A percentile compares a stretch with the other conserved stretches of the same genome.
Evolutionary conservation across 2,329 filamentous ascomycete genomes (phyloP).

Genomic region (Mycogone perniciosa): DNA sequence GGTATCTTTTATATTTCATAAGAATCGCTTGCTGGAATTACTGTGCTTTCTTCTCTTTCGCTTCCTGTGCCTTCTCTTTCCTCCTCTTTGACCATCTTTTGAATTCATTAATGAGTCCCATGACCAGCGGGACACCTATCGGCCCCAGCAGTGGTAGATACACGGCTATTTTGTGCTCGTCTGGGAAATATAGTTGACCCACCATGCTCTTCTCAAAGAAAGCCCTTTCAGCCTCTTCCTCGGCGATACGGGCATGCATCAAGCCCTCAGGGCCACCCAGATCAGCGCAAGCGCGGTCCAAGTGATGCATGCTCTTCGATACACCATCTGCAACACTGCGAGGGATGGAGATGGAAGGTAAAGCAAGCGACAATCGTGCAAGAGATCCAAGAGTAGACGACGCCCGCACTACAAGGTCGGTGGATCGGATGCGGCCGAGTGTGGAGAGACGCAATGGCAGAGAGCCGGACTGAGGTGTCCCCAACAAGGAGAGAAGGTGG

Average conservation of each 20-base stretch:
- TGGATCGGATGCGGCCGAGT: conserved; percentile 76
- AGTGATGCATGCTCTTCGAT: conserved; percentile 67
- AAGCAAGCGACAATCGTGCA: conserved; percentile 72
- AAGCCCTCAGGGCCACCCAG: conserved; percentile 63
- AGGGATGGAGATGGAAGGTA: conserved; percentile 89
- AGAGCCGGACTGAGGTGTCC: conserved; percentile 75
- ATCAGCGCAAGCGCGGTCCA: conserved; percentile 68
- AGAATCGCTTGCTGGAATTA: conserved; percentile 13
- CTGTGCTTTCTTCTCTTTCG: conserved; percentile 33
- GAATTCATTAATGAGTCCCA: conserved; percentile 77
- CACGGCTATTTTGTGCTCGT: conserved; percentile 96
- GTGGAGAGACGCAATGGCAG: conserved; percentile 80
- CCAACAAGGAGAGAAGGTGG: conserved; percentile 81
- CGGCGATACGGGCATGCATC: conserved; percentile 74
- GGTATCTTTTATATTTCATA: conserved; percentile 10
- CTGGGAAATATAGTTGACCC: conserved; percentile 94
- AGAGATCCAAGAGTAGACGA: conserved; percentile 92
- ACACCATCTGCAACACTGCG: conserved; percentile 81
- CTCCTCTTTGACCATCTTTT: conserved; percentile 52
- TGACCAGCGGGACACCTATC: conserved; percentile 79
- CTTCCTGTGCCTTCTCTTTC: conserved; percentile 36
- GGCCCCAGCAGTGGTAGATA: conserved; percentile 89
- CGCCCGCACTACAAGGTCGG: conserved; percentile 78
- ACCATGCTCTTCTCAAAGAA: conserved; percentile 99
- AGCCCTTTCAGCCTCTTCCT: conserved; percentile 81